A percentile compares a stretch with the other conserved stretches of the same genome.
phyloP scores from a whole-genome alignment of 139 green algal species.

The Raphidocelis subcapitata region DNA sequence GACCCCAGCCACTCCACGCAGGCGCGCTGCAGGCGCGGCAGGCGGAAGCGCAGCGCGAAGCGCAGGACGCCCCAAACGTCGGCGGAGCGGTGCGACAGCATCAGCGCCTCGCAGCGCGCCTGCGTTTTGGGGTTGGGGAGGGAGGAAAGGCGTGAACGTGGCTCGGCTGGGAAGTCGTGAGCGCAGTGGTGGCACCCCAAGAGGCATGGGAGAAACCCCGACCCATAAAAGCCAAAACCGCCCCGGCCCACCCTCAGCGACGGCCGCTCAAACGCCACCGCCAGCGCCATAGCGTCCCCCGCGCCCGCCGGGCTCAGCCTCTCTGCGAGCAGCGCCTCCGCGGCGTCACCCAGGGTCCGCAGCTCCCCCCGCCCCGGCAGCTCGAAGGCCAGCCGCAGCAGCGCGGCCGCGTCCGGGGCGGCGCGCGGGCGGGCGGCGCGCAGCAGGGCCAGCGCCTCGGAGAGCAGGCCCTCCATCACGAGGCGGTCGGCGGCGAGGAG shows the following conservation, averaged over 20 bases:
- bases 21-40: slow-evolving; percentile 14
- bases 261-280: not conserved
- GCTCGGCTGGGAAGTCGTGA: not conserved
- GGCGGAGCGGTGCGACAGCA: slow-evolving; percentile 11
- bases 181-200: not conserved
- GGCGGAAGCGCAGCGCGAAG: slow-evolving; percentile 16
- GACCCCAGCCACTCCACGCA: slow-evolving; percentile 1
- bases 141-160: not conserved
- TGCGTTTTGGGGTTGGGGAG: no score
- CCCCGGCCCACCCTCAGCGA: not conserved
- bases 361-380: no score
- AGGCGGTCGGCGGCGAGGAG: no score
- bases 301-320: no score
- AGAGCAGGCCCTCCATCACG: no score
- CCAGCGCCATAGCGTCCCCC: not conserved
- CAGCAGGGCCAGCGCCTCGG: no score
- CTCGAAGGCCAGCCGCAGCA: no score
- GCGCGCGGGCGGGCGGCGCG: no score
- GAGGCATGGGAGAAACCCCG: not conserved
- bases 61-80: slow-evolving; percentile 21
- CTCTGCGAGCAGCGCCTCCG: no score
- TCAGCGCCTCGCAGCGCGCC: slow-evolving; percentile 15
- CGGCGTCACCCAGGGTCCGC: no score
- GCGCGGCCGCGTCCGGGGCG: no score
- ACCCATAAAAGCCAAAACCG: not conserved